Evolutionary conservation across 2,329 filamentous ascomycete species (phyloP).

Genomic region (Plectosphaerella sp.): DNA sequence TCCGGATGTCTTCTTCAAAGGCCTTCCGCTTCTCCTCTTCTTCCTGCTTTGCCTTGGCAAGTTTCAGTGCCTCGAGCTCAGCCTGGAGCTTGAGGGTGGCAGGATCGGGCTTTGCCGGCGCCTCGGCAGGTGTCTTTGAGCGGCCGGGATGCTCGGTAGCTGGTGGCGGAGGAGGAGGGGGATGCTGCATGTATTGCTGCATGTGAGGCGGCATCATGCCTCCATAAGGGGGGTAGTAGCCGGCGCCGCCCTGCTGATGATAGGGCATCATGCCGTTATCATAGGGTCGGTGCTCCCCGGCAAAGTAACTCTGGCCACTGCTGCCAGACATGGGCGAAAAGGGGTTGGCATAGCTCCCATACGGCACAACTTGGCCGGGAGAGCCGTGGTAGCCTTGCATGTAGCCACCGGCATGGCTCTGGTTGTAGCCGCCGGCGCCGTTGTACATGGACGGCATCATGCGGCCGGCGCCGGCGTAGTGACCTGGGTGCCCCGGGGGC

Average conservation of each 20-base stretch:
- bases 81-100: constrained; percentile 59
- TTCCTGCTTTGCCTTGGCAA: constrained; percentile 38
- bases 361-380: constrained; percentile 42
- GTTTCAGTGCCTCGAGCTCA: constrained; percentile 49
- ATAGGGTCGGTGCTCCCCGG: constrained; percentile 33
- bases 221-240: constrained; percentile 24
- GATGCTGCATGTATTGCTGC: constrained; percentile 32
- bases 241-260: constrained; percentile 21
- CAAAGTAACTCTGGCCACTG: constrained; percentile 36
- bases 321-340: constrained; percentile 37
- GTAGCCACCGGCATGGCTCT: constrained; percentile 42
- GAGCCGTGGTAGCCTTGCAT: constrained; percentile 25
- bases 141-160: constrained; percentile 34
- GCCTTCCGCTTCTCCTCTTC: constrained; percentile 39
- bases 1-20: constrained; percentile 38
- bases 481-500: constrained; percentile 8
- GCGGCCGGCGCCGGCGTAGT: constrained; percentile 23
- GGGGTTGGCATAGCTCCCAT: constrained; percentile 34
- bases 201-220: constrained; percentile 25
- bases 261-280: constrained; percentile 51
- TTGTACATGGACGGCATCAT: constrained; percentile 17
- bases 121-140: constrained; percentile 36
- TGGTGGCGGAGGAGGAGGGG: constrained; percentile 31
- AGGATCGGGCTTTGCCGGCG: constrained; percentile 37
- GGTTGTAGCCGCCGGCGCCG: constrained; percentile 31